Percentiles rank a stretch among this genome's conserved stretches.
Evolutionary conservation across 257 asterid species (phyloP).

Genomic region (Datura wrightii): DNA sequence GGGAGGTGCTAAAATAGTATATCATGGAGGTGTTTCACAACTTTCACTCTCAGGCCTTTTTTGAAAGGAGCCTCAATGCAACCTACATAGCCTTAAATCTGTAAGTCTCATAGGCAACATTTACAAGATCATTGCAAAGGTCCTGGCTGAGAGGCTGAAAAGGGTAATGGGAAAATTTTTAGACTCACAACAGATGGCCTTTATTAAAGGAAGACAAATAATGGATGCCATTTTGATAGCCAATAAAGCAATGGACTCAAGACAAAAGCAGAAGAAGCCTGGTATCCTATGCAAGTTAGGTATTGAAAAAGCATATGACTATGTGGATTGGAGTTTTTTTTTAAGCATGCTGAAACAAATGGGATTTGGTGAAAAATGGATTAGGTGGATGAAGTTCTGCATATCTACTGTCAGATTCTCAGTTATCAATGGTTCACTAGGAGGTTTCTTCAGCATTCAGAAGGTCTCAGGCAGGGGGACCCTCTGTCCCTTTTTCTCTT

Average conservation of each 20-base stretch:
- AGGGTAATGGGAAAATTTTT: too few relatives aligned
- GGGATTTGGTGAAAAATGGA: not conserved
- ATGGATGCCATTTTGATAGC: not conserved
- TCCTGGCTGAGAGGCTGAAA: too few relatives aligned
- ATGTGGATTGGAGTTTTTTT: not conserved
- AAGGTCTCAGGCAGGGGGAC: not conserved
- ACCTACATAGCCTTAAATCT: too few relatives aligned
- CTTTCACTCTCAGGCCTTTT: too few relatives aligned
- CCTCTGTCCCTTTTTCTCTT: not conserved
- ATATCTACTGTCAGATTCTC: not conserved
- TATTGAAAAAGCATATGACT: not conserved
- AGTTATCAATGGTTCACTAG: not conserved
- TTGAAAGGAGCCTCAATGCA: too few relatives aligned
- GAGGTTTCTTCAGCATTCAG: not conserved
- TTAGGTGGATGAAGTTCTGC: not conserved
- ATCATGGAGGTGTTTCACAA: too few relatives aligned
- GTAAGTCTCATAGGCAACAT: too few relatives aligned
- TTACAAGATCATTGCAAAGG: too few relatives aligned
- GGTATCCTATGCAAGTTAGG: not conserved
- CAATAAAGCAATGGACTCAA: not conserved
- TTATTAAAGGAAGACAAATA: too few relatives aligned
- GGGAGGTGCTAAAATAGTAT: too few relatives aligned
- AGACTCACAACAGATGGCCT: too few relatives aligned
- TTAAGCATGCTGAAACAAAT: too few relatives aligned
- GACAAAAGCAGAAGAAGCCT: not conserved